A percentile compares a stretch with the other conserved stretches of the same genome.
Evolutionary conservation across 2,329 filamentous ascomycete genomes (phyloP).

Genomic region (Tolypocladium endophyticum): DNA sequence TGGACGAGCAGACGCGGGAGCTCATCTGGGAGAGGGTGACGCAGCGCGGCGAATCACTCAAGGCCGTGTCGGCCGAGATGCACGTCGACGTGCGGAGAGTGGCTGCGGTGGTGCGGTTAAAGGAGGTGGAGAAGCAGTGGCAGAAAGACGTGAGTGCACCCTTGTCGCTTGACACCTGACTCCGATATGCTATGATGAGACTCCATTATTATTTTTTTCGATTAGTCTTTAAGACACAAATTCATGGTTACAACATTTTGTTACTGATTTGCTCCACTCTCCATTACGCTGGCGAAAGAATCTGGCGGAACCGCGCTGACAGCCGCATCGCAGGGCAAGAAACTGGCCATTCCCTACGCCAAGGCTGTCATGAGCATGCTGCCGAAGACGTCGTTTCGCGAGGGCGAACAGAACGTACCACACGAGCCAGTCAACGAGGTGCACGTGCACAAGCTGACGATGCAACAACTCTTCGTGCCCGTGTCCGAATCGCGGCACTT

Average conservation of each 20-base stretch:
- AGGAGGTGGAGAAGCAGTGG: conserved; percentile 78
- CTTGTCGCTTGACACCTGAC: conserved; percentile 6
- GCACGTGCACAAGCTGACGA: conserved; percentile 49
- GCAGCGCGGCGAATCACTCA: conserved; percentile 55
- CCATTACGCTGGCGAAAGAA: not conserved
- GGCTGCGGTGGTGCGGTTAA: conserved; percentile 74
- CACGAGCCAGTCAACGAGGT: conserved; percentile 57
- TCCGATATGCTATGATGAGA: conserved; percentile 48
- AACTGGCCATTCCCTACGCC: conserved; percentile 65
- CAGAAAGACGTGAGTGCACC: conserved; percentile 54
- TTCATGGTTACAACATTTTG: conserved; percentile 62
- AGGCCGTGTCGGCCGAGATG: conserved; percentile 66
- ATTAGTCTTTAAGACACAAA: conserved; percentile 99
- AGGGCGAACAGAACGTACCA: conserved; percentile 31
- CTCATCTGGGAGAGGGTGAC: conserved; percentile 63
- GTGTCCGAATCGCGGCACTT: conserved; percentile 53
- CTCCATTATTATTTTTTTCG: conserved; percentile 65
- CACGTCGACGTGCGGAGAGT: conserved; percentile 75
- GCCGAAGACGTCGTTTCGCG: conserved; percentile 53
- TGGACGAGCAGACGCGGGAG: conserved; percentile 63
- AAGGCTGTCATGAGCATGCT: conserved; percentile 72
- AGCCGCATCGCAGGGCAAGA: conserved; percentile 52
- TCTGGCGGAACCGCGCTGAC: conserved; percentile 1
- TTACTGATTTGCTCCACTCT: conserved; percentile 10
- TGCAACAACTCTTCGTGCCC: conserved; percentile 55